These are phyloP conservation scores for Paxillus involutus DNA, from an alignment of 768 basidiomycete genomes.

Conservation along the genomic window DNA sequence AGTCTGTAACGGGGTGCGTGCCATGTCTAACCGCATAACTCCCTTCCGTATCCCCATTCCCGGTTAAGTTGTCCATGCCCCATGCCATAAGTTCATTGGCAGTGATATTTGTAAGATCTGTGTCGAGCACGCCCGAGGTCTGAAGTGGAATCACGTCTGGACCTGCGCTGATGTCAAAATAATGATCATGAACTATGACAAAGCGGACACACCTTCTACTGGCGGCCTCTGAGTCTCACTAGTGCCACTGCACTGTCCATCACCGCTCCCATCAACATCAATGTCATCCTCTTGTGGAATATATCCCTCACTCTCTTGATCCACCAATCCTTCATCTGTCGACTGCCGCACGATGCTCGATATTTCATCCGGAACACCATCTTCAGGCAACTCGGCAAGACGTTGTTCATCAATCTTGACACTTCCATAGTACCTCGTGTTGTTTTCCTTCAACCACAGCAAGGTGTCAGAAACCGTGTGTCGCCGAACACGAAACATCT, in stretches of 20 bases:
- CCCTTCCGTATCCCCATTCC: too few relatives aligned
- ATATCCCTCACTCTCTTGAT: slow-evolving; percentile 22
- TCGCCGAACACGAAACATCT: slow-evolving; percentile 35
- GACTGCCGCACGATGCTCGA: slow-evolving; percentile 20
- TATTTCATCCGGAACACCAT: slow-evolving; percentile 35
- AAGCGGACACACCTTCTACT: too few relatives aligned
- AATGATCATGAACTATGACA: slow-evolving; percentile 10
- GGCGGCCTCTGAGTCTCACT: too few relatives aligned
- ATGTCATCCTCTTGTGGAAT: slow-evolving; percentile 2
- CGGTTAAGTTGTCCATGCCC: too few relatives aligned
- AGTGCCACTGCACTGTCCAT: too few relatives aligned
- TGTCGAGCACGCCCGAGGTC: slow-evolving; percentile 24
- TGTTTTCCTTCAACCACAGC: slow-evolving; percentile 36
- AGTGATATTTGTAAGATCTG: slow-evolving; percentile 21
- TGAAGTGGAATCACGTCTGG: slow-evolving; percentile 30
- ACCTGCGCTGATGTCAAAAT: slow-evolving; percentile 4
- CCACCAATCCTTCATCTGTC: slow-evolving; percentile 41
- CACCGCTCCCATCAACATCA: too few relatives aligned
- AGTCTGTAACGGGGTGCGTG: too few relatives aligned
- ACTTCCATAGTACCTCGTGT: slow-evolving; percentile 30
- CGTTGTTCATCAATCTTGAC: slow-evolving; percentile 22
- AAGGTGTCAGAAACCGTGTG: slow-evolving; percentile 29
- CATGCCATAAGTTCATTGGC: slow-evolving; percentile 12
- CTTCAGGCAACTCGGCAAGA: slow-evolving; percentile 28
- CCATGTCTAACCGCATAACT: too few relatives aligned